These are phyloP conservation scores for Asterochloris sp. DNA, from an alignment of 139 green algal genomes.

Conservation along the genomic window DNA sequence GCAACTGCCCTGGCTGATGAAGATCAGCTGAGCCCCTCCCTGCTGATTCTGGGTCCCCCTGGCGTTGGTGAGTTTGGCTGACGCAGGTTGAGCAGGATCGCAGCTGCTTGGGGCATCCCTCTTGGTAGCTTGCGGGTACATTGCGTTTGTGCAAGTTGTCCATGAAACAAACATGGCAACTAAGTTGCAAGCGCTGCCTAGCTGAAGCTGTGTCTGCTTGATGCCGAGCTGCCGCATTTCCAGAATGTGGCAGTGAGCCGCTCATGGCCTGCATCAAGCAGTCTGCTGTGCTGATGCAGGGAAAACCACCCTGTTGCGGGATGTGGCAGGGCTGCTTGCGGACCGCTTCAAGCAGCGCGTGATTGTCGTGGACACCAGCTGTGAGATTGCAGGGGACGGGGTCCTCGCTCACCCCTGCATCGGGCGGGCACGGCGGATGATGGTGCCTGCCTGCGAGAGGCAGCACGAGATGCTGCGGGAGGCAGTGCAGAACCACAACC, in stretches of 20 bases:
- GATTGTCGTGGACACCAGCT: constrained; percentile 52
- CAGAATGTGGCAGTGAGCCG: background rate
- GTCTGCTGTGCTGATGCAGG: constrained; percentile 25
- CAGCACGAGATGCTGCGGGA: constrained; percentile 38
- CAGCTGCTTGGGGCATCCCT: too few relatives aligned
- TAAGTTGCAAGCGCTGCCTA: too few relatives aligned
- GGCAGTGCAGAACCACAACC: constrained; percentile 56
- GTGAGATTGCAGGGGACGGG: constrained; percentile 42
- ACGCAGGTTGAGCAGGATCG: background rate
- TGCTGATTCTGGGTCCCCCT: background rate
- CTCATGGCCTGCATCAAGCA: background rate
- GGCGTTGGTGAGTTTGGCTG: background rate
- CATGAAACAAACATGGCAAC: too few relatives aligned
- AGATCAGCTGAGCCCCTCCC: background rate
- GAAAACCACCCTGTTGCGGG: constrained; percentile 57
- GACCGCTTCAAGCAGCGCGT: constrained; percentile 39
- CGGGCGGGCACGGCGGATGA: constrained; percentile 34
- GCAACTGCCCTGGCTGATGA: background rate
- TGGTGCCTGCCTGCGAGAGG: constrained; percentile 24
- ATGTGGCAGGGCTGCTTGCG: constrained; percentile 38
- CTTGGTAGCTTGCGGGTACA: too few relatives aligned
- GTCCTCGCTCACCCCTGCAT: constrained; percentile 52
- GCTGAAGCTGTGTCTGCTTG: too few relatives aligned
- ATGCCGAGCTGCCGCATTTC: background rate
- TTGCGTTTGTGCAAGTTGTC: too few relatives aligned